phyloP scores from a whole-genome alignment of 257 asterid species.

The Petunia secreta region DNA sequence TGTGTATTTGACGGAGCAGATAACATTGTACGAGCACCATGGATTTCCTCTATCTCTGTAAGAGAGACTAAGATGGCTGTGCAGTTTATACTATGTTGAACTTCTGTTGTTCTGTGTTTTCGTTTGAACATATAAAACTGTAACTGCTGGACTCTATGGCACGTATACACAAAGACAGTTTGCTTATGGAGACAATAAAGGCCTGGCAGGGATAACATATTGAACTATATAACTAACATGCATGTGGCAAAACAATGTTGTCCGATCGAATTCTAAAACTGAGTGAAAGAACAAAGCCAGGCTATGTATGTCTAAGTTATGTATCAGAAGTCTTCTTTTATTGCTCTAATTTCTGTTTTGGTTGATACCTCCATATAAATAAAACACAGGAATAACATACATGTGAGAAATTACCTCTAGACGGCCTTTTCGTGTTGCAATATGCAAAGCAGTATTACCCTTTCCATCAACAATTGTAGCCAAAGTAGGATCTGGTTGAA shows the following conservation, averaged over 20 bases:
- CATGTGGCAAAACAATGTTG: not conserved
- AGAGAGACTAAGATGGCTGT: not conserved
- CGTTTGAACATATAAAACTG: not conserved
- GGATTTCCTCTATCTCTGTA: not conserved
- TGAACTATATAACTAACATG: not conserved
- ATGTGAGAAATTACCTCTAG: conserved; percentile 42
- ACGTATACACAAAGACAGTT: not conserved
- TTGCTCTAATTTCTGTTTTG: not conserved
- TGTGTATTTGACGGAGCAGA: not conserved
- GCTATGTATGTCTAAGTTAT: not conserved
- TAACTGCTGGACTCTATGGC: not conserved
- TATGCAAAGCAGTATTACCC: conserved; percentile 74
- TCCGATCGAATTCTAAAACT: no score
- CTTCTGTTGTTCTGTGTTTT: not conserved
- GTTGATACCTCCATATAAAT: not conserved
- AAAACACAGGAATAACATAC: not conserved
- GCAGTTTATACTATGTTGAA: not conserved
- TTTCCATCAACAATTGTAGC: conserved; percentile 54
- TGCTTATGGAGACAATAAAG: not conserved
- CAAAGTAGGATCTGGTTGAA: conserved; percentile 44
- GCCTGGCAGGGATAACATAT: not conserved
- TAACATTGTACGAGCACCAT: not conserved
- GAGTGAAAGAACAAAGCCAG: not conserved
- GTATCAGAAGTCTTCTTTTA: not conserved
- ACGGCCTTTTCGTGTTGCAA: conserved; percentile 72